Base-by-base conservation (phyloP, 23 red algal genomes). In the Porphyridium purpureum region DNA sequence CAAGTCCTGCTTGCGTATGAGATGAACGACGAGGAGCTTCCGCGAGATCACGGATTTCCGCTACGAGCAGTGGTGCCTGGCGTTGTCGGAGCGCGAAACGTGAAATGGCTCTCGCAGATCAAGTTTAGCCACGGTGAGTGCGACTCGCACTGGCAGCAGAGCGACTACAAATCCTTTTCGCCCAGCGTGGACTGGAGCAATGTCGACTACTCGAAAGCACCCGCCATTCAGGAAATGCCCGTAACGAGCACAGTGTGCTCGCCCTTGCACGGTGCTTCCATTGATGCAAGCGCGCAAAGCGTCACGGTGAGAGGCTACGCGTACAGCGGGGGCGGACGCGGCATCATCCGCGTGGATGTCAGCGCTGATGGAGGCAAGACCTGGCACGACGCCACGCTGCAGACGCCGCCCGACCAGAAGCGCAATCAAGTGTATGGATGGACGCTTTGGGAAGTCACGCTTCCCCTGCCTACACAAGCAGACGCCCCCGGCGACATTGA, bases 81-180 rank as follows among this genome's bases (percentile, higher is more conserved):
- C 4, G 57, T 84, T 29, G 77, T 83, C 34, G 88, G 88, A 3
- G 88, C 88, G 69, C 77, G 88, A 3, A 52, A 67, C 31, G 88
- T 94, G 14, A 94, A 94, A 47, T 94, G 88, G 88, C 52, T 94
- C 38, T 59, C 48, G 28, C 33, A 34, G 14, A 62, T 94, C n/a
- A 33, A 27, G 20, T 28, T 81, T 32, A 52, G 69, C 31, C 30
- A 22, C 11, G 66, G 51, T 21, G 67, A 83, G 26, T 78, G 59
- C 33, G 55, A 68, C 26, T 66, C 62, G 6, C 77, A 72, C 32
- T 94, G 77, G 66, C 72, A 82, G 62, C 64, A 55, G 0, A 35
- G 62, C 7, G 88, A 94, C 60, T 94, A 94, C 38, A 75, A 82
- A 21, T 48, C 35, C 23, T 78, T 94, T 17, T 49, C 47, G 3